Evolutionary conservation across 805 yeast species (phyloP), one percentile per base, ranked within the genome.

Genomic region (Candida sithepensis): DNA sequence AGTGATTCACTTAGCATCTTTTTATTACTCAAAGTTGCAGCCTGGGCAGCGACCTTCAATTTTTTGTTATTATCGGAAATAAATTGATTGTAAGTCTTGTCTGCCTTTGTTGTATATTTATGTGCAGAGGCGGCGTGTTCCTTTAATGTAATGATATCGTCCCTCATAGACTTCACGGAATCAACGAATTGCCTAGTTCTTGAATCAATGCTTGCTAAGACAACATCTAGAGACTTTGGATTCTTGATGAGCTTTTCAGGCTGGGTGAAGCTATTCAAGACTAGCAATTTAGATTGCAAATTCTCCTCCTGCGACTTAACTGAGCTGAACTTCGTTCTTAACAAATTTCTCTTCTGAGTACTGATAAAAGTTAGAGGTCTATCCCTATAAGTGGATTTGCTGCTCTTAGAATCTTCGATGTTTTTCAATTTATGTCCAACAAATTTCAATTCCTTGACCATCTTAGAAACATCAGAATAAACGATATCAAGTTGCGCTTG

Each of bases 241-340:
- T 56, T 54, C 4, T 55, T 45, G 8, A 63, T 42, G 6, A 72
- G 41, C 14, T 55, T 54, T 12, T 61, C 65, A 19, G 68, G 71
- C 36, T 64, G 61, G 10, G 58, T 23, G 9, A 53, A 44, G 37
- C 64, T 55, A 33, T 66, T 65, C 39, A 63, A 28, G 3, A 65
- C 21, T 16, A 67, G 46, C 7, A 67, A 33, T n/a, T 52, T 53
- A 4, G 64, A 52, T 22, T 60, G 61, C 4, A 66, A 41, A 6
- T 51, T 44, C 5, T 52, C 52, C 14, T 53, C 63, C 2, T 33
- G 8, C 2, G 34, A 36, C 23, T 48, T 52, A n/a, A 60, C 37
- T 2, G 28, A 18, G 1, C 46, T 46, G 6, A 54, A 21, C 33
- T 54, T 55, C 33, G 46, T 40, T 30, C 53, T 54, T 8, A 65